Evolutionary conservation across 202 grass and related monocot species (phyloP).

Genomic region (Saccharum hybrid): DNA sequence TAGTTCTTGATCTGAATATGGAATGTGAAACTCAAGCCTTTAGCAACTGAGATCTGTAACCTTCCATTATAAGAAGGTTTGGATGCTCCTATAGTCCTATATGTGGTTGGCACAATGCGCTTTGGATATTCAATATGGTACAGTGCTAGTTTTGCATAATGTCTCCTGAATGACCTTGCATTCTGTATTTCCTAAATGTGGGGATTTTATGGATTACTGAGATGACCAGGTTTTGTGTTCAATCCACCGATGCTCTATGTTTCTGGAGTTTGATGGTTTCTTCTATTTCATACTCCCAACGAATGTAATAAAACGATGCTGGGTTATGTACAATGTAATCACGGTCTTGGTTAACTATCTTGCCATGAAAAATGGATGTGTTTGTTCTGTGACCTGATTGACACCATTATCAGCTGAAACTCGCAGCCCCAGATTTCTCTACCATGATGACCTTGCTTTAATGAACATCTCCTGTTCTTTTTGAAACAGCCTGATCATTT

Average conservation of each 20-base stretch:
- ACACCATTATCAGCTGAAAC: background rate
- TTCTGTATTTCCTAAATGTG: background rate
- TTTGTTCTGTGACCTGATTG: background rate
- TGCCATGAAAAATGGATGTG: background rate
- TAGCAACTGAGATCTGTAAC: background rate
- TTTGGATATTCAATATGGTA: background rate
- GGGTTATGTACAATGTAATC: background rate
- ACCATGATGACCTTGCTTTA: background rate
- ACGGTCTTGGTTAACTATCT: background rate
- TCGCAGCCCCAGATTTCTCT: background rate
- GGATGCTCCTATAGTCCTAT: background rate
- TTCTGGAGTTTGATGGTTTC: background rate
- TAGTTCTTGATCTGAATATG: conserved; percentile 1
- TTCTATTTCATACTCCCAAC: background rate
- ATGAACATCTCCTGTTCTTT: background rate
- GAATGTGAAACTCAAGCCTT: conserved; percentile 10
- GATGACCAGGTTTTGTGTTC: background rate
- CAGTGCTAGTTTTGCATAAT: background rate
- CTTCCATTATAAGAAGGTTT: background rate
- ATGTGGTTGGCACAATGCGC: background rate
- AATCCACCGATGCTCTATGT: background rate
- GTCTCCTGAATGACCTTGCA: background rate
- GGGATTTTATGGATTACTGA: background rate
- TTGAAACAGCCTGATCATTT: background rate
- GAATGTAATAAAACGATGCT: background rate